Conservation (phyloP, 2,329 filamentous ascomycete species). For the Rosellinia necatrix region DNA sequence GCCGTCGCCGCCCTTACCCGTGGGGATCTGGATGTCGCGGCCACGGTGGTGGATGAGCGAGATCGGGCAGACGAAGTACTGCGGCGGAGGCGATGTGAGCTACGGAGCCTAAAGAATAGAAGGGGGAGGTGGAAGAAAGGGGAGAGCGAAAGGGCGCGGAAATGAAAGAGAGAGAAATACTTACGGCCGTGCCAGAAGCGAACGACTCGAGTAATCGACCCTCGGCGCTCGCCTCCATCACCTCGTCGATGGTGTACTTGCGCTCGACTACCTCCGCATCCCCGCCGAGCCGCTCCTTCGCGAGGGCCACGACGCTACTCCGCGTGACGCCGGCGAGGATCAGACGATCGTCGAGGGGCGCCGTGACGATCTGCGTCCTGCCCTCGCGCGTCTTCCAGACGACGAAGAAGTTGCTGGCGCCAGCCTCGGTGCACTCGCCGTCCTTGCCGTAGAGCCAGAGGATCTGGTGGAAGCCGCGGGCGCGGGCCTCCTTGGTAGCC, state of each 20-base stretch:
- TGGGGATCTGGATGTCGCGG: constrained; percentile 64
- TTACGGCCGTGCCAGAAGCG: constrained; percentile 81
- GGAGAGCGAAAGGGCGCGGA: background rate
- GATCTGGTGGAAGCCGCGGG: constrained; percentile 81
- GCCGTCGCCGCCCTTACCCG: constrained; percentile 56
- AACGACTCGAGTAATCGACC: constrained; percentile 84
- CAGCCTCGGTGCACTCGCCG: constrained; percentile 84
- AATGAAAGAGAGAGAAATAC: constrained; percentile 42
- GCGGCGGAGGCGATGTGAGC: constrained; percentile 12
- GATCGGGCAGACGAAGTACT: constrained; percentile 74
- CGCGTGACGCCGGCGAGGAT: constrained; percentile 91
- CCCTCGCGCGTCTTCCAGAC: constrained; percentile 72
- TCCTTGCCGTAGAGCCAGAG: constrained; percentile 89
- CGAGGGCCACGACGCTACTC: constrained; percentile 76
- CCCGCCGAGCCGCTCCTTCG: constrained; percentile 62
- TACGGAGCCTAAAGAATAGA: background rate
- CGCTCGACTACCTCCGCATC: constrained; percentile 77
- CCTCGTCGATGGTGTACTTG: constrained; percentile 79
- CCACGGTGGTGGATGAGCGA: constrained; percentile 71
- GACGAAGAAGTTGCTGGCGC: constrained; percentile 90
- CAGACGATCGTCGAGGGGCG: constrained; percentile 78
- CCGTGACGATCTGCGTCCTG: constrained; percentile 75
- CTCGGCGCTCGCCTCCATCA: constrained; percentile 72
- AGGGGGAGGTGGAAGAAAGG: background rate
- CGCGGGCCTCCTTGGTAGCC: constrained; percentile 75